phyloP scores from a whole-genome alignment of 768 basidiomycete species.

The Trametes cingulata region DNA sequence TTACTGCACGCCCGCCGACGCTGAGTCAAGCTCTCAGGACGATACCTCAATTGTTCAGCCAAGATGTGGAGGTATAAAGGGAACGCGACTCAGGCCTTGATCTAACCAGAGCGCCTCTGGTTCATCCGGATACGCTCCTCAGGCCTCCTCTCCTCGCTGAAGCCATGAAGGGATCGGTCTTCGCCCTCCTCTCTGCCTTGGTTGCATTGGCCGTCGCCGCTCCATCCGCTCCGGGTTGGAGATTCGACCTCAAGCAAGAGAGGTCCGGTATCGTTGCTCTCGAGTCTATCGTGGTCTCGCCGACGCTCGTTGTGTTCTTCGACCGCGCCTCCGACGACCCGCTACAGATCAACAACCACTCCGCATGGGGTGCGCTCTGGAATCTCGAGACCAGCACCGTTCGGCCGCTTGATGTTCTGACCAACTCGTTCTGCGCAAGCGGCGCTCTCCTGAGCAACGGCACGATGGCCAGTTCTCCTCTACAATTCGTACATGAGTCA shows the following conservation, averaged over 20 bases:
- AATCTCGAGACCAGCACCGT: constrained; percentile 63
- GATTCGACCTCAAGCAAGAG: constrained; percentile 48
- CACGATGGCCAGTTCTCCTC: constrained; percentile 49
- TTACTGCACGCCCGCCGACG: not conserved
- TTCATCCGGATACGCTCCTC: no score
- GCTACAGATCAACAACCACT: constrained; percentile 67
- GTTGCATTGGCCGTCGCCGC: not conserved
- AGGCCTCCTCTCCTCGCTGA: no score
- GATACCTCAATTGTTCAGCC: no score
- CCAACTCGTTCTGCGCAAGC: constrained; percentile 86
- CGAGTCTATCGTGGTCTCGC: constrained; percentile 70
- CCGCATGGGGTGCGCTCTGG: constrained; percentile 80
- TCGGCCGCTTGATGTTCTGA: constrained; percentile 60
- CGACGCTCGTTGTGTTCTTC: constrained; percentile 66
- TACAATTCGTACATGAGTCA: not conserved
- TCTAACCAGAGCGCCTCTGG: no score
- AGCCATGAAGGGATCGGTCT: not conserved
- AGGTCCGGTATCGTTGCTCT: constrained; percentile 76
- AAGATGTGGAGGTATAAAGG: no score
- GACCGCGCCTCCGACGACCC: constrained; percentile 90
- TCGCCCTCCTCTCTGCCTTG: not conserved
- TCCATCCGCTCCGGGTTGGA: constrained; percentile 17
- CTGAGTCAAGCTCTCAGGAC: no score
- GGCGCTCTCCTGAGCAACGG: constrained; percentile 77
- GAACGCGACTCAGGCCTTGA: no score